These are phyloP conservation scores for Ligustrum vulgare DNA, from an alignment of 257 asterid genomes.

Conservation along the genomic window DNA sequence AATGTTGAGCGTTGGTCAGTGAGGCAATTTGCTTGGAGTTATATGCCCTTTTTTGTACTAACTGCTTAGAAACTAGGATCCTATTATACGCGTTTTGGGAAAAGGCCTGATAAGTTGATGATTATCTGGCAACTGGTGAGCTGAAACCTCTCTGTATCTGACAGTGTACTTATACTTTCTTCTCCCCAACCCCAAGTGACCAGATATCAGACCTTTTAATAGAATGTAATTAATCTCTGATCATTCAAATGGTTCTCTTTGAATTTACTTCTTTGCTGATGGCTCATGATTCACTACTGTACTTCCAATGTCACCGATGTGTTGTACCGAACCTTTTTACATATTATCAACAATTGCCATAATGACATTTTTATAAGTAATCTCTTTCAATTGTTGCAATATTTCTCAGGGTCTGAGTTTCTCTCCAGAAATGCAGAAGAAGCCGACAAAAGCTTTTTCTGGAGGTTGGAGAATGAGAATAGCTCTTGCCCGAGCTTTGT, in stretches of 20 bases:
- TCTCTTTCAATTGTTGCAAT: conserved; percentile 22
- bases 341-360: conserved; percentile 5
- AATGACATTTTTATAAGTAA: conserved; percentile 6
- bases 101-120: conserved; percentile 1
- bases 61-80: not conserved
- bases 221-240: conserved; percentile 5
- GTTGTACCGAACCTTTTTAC: conserved; percentile 9
- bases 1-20: conserved; percentile 12
- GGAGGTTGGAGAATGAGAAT: conserved; percentile 99
- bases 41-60: conserved; percentile 16
- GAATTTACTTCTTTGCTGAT: conserved; percentile 20
- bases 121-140: conserved; percentile 8
- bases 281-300: conserved; percentile 20
- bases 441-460: conserved; percentile 85
- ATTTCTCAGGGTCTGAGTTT: conserved; percentile 88
- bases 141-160: conserved; percentile 5
- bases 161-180: not conserved
- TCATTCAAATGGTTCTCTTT: conserved; percentile 16
- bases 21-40: conserved; percentile 12
- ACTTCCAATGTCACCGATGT: not conserved
- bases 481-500: conserved; percentile 96
- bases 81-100: not conserved
- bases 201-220: conserved; percentile 15
- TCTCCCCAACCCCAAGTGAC: conserved; percentile 20
- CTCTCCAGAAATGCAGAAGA: conserved; percentile 85